These are phyloP conservation scores for Aspergillus saccharolyticus DNA, from an alignment of 495 filamentous ascomycete genomes.

Conservation along the genomic window DNA sequence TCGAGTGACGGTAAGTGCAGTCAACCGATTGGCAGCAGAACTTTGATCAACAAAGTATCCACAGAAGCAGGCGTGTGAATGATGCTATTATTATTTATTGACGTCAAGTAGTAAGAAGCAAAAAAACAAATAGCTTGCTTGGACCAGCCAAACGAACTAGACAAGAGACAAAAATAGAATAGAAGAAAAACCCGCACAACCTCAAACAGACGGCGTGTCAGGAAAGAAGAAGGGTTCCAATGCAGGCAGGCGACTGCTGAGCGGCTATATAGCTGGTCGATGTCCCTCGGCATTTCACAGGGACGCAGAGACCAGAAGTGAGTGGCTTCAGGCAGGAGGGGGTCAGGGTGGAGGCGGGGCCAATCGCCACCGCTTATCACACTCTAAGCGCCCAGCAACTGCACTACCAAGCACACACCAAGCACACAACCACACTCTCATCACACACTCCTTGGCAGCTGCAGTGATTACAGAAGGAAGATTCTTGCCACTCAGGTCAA, in stretches of 20 bases:
- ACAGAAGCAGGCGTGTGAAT: slow-evolving; percentile 18
- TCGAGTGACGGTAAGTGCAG: background rate
- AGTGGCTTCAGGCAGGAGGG: slow-evolving; percentile 7
- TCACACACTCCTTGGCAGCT: slow-evolving; percentile 13
- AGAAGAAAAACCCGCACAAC: slow-evolving; percentile 27
- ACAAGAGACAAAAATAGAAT: slow-evolving; percentile 36
- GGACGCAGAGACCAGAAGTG: background rate
- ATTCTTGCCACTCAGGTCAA: background rate
- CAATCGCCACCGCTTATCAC: slow-evolving; percentile 12
- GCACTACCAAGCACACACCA: slow-evolving; percentile 21
- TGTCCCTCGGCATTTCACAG: background rate
- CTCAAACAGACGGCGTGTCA: slow-evolving; percentile 33
- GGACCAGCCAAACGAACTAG: slow-evolving; percentile 44
- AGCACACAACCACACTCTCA: slow-evolving; percentile 21
- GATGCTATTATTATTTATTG: slow-evolving; percentile 27
- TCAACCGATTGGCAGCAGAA: slow-evolving; percentile 10
- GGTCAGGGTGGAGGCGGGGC: slow-evolving; percentile 2
- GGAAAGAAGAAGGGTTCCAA: slow-evolving; percentile 13
- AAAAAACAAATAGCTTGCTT: slow-evolving; percentile 23
- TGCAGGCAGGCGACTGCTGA: slow-evolving; percentile 13
- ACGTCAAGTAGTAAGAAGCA: slow-evolving; percentile 19
- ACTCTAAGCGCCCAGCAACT: slow-evolving; percentile 27
- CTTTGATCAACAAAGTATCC: slow-evolving; percentile 40
- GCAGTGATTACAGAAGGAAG: too few species aligned
- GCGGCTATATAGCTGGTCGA: slow-evolving; percentile 39